phyloP scores from a whole-genome alignment of 148 eudicot genomes.

The Pouteria glomerata region DNA sequence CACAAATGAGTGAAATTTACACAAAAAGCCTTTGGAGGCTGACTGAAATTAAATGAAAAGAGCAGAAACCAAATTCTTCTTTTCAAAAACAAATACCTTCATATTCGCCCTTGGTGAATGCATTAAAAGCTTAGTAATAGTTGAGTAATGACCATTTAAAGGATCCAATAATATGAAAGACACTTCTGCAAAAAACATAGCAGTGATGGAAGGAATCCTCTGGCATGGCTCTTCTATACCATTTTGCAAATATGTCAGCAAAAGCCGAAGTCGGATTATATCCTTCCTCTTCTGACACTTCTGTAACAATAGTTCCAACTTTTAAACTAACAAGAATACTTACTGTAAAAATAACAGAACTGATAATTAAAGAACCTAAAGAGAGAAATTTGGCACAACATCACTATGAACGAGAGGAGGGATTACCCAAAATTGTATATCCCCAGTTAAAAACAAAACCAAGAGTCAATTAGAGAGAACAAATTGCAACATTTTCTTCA shows the following conservation, averaged over 20 bases:
- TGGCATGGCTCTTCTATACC: constrained; percentile 76
- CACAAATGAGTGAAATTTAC: background rate
- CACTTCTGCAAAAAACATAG: constrained; percentile 89
- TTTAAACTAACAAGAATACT: background rate
- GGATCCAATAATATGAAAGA: constrained; percentile 74
- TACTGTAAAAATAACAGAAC: no score
- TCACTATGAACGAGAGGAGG: background rate
- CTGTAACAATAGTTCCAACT: constrained; percentile 32
- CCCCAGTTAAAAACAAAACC: background rate
- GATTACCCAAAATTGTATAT: background rate
- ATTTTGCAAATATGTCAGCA: constrained; percentile 70
- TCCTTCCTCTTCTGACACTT: constrained; percentile 68
- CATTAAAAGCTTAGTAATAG: constrained; percentile 59
- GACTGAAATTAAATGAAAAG: background rate
- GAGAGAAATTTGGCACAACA: background rate
- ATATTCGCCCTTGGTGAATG: constrained; percentile 46
- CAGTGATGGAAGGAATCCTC: constrained; percentile 63
- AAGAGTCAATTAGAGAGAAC: no score
- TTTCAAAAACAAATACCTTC: constrained; percentile 42
- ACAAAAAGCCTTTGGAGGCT: background rate
- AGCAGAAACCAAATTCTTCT: constrained; percentile 1
- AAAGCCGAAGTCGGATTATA: constrained; percentile 49
- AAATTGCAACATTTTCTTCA: no score
- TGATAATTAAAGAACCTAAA: background rate
- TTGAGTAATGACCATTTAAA: constrained; percentile 54